A percentile compares a stretch with the other conserved stretches of the same genome.
Conservation (phyloP, 352 stramenopile species). For the Thalassiosira livingstoniorum region DNA sequence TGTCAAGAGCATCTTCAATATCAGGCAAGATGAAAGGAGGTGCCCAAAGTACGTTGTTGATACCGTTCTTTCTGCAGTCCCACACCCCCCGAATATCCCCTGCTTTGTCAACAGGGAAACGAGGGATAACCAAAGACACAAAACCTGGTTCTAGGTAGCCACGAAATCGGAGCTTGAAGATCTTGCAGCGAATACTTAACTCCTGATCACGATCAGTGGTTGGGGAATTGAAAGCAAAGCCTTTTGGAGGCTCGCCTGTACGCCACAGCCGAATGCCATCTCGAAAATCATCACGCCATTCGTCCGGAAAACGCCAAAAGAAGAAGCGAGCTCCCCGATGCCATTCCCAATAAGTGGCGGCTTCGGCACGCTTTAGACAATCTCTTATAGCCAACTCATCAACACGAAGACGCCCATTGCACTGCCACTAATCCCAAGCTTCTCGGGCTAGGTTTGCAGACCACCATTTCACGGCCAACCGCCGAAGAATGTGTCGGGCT, state of each 20-base stretch:
- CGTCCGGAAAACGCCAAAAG: not conserved
- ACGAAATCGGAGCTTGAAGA: slow-evolving; percentile 21
- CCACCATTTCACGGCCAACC: slow-evolving; percentile 19
- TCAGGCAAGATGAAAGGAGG: slow-evolving; percentile 20
- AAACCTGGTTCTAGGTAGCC: slow-evolving; percentile 26
- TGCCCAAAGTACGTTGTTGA: slow-evolving; percentile 30
- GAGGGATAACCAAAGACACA: slow-evolving; percentile 32
- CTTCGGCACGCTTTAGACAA: slow-evolving; percentile 1
- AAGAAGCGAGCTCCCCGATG: slow-evolving; percentile 30
- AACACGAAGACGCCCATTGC: not conserved
- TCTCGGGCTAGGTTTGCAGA: not conserved
- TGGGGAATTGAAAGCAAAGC: slow-evolving; percentile 34
- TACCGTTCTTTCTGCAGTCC: slow-evolving; percentile 11
- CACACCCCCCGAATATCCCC: slow-evolving; percentile 28
- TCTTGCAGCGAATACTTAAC: slow-evolving; percentile 24
- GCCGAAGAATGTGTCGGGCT: not conserved
- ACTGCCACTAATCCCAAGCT: not conserved
- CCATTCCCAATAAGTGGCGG: slow-evolving; percentile 49
- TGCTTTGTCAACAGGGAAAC: slow-evolving; percentile 55
- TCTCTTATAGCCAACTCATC: slow-evolving; percentile 19
- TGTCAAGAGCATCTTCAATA: slow-evolving; percentile 22
- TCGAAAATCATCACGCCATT: not conserved
- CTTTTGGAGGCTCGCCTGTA: slow-evolving; percentile 15
- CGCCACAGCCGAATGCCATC: not conserved
- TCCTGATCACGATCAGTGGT: not conserved